Evolutionary conservation across 78 protist species (phyloP).

Genomic region (Emiliania huxleyi): DNA sequence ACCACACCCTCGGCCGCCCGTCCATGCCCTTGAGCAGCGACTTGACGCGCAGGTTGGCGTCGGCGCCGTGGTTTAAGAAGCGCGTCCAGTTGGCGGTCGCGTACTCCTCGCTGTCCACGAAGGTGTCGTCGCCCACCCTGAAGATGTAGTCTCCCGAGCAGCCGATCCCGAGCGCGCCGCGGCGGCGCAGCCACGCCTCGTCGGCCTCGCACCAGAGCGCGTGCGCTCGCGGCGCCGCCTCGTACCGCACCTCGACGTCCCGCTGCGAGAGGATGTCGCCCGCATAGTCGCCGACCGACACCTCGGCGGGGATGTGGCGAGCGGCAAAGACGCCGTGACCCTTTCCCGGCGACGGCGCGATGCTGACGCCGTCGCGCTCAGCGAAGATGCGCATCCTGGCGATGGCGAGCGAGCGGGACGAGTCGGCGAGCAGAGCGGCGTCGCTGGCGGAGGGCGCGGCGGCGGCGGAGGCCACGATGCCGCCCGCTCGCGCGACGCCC

Average conservation of each 20-base stretch:
- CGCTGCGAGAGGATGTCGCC: neutral
- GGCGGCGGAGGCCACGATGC: too few species aligned
- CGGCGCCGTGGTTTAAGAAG: neutral
- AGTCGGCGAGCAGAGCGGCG: neutral
- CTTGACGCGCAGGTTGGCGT: neutral
- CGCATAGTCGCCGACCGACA: neutral
- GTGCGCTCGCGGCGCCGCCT: neutral
- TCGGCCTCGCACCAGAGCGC: too few species aligned
- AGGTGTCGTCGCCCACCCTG: neutral
- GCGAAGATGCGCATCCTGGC: neutral
- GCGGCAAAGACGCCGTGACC: neutral
- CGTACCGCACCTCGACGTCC: neutral
- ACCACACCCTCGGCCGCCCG: neutral
- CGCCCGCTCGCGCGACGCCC: too few species aligned
- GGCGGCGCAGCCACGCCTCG: neutral
- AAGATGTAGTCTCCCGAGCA: neutral
- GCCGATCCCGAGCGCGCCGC: neutral
- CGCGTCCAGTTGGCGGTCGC: neutral
- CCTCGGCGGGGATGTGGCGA: neutral
- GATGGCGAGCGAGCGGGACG: neutral
- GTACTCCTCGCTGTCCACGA: neutral
- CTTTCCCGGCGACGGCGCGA: neutral
- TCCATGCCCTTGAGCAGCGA: neutral
- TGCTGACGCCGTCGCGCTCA: neutral
- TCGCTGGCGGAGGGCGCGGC: too few species aligned